Evolutionary conservation across 208 protist species (phyloP).

Genomic region (Lotmaria passim): DNA sequence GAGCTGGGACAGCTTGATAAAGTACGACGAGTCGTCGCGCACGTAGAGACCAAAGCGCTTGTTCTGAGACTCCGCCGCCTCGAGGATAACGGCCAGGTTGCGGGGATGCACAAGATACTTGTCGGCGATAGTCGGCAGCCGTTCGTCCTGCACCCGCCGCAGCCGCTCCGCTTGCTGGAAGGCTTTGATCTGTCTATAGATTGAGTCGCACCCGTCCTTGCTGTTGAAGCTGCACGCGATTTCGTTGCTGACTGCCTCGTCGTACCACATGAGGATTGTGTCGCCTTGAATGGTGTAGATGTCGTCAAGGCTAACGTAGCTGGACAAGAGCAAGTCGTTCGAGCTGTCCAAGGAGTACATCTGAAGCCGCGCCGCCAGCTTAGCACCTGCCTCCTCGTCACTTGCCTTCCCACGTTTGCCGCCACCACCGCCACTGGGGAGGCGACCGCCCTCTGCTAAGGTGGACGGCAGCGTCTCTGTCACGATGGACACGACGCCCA

Average conservation of each 20-base stretch:
- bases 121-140: slow-evolving; percentile 30
- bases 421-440: slow-evolving; percentile 10
- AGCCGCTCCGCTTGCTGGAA: slow-evolving; percentile 51
- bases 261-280: slow-evolving; percentile 74
- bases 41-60: slow-evolving; percentile 72
- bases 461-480: slow-evolving; percentile 20
- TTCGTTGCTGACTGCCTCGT: slow-evolving; percentile 59
- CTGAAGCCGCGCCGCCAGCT: slow-evolving; percentile 37
- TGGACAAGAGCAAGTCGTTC: slow-evolving; percentile 67
- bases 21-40: slow-evolving; percentile 46
- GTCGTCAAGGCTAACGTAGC: slow-evolving; percentile 61
- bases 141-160: slow-evolving; percentile 31
- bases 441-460: neutral
- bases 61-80: slow-evolving; percentile 49
- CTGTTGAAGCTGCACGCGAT: slow-evolving; percentile 82
- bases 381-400: slow-evolving; percentile 20
- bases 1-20: slow-evolving; percentile 58
- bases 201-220: slow-evolving; percentile 62
- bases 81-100: slow-evolving; percentile 64
- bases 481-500: slow-evolving; percentile 57
- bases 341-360: slow-evolving; percentile 60
- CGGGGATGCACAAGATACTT: slow-evolving; percentile 57
- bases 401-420: slow-evolving; percentile 30
- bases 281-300: slow-evolving; percentile 76
- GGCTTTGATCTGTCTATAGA: slow-evolving; percentile 46